phyloP scores from a whole-genome alignment of 345 rosid species.

The Cardamine chenopodiifolia region DNA sequence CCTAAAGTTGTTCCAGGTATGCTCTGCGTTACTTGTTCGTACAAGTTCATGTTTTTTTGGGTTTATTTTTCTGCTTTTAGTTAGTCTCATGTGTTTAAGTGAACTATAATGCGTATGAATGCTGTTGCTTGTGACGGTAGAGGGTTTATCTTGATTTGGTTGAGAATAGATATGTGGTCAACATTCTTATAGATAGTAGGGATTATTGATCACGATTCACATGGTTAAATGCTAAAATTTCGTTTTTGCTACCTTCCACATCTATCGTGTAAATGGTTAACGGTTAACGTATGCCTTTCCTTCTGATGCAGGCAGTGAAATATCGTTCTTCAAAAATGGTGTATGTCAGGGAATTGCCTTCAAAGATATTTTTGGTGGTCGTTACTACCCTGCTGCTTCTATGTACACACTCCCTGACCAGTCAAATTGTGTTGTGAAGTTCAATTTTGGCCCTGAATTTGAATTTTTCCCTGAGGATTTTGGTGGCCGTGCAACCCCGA shows the following conservation, averaged over 20 bases:
- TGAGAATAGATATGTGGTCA: slow-evolving; percentile 3
- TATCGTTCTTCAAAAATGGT: slow-evolving; percentile 91
- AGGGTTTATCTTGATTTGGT: not conserved
- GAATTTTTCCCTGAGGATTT: slow-evolving; percentile 69
- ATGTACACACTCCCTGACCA: slow-evolving; percentile 96
- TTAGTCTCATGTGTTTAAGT: slow-evolving; percentile 6
- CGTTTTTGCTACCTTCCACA: not conserved
- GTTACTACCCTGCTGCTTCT: slow-evolving; percentile 96
- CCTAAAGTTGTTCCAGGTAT: slow-evolving; percentile 83
- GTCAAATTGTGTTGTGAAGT: slow-evolving; percentile 81
- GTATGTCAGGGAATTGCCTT: slow-evolving; percentile 89
- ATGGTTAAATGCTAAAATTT: not conserved
- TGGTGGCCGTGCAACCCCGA: slow-evolving; percentile 71
- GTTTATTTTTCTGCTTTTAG: slow-evolving; percentile 5
- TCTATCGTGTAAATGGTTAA: slow-evolving; percentile 1
- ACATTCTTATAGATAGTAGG: slow-evolving; percentile 4
- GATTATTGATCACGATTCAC: slow-evolving; percentile 23
- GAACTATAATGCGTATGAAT: not conserved
- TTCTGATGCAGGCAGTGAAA: slow-evolving; percentile 81
- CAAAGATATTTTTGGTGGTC: slow-evolving; percentile 79
- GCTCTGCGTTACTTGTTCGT: slow-evolving; percentile 21
- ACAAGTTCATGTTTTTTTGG: not conserved
- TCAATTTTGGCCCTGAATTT: slow-evolving; percentile 92
- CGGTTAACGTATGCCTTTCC: not conserved
- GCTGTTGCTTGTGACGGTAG: not conserved